A percentile compares a stretch with the other conserved stretches of the same genome.
Conservation (phyloP, 495 filamentous ascomycete species). For the Physcia stellaris region DNA sequence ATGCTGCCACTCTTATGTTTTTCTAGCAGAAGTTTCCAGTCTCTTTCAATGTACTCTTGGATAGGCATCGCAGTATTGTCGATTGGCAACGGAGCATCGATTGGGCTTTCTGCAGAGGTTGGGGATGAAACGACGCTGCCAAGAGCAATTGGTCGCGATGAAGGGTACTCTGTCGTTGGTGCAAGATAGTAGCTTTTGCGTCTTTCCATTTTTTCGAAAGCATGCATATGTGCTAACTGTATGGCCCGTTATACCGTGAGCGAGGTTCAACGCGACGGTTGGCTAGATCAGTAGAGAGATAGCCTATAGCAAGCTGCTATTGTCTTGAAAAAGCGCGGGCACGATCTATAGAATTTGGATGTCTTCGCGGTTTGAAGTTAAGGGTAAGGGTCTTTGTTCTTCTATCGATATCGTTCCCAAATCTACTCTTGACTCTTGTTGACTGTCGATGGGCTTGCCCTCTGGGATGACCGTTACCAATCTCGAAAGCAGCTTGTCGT, state of each 20-base stretch:
- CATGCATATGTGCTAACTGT: not conserved
- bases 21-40: not conserved
- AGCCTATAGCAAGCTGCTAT: not conserved
- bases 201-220: not conserved
- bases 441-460: not conserved
- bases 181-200: slow-evolving; percentile 6
- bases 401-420: too few relatives aligned
- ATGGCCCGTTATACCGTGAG: not conserved
- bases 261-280: not conserved
- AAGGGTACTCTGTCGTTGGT: slow-evolving; percentile 2
- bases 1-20: not conserved
- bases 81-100: slow-evolving; percentile 1
- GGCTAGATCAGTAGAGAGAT: not conserved
- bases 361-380: too few relatives aligned
- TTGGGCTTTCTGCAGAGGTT: not conserved
- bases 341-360: not conserved
- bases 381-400: too few relatives aligned
- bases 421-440: not conserved
- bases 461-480: not conserved
- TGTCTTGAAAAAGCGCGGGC: not conserved
- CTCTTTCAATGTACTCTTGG: not conserved
- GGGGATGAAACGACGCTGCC: slow-evolving; percentile 9
- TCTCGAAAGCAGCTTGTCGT: not conserved
- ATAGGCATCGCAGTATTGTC: not conserved
- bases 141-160: slow-evolving; percentile 4